These are phyloP conservation scores for Xylaria acuta DNA, from an alignment of 495 filamentous ascomycete species.

Conservation along the genomic window DNA sequence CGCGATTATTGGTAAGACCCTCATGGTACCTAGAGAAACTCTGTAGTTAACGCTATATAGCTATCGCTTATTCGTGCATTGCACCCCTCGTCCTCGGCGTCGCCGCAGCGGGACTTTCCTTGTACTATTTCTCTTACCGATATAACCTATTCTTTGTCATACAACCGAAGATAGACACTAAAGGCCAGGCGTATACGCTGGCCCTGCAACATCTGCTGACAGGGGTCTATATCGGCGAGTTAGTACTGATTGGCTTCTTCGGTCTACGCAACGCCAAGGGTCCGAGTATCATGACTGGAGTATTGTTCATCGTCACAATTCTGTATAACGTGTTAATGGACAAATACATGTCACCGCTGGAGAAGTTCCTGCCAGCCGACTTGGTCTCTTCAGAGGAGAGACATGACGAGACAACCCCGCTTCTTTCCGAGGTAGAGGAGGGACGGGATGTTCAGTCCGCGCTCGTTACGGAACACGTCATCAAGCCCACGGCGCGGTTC, in stretches of 20 bases:
- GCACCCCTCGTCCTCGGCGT: constrained; percentile 90
- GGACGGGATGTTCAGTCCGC: constrained; percentile 34
- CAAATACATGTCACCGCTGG: constrained; percentile 36
- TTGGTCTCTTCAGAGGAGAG: constrained; percentile 59
- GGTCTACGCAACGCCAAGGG: constrained; percentile 69
- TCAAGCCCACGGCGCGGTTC: constrained; percentile 34
- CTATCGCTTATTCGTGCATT: constrained; percentile 86
- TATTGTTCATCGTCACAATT: constrained; percentile 74
- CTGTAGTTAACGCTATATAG: constrained; percentile 40
- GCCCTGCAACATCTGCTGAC: constrained; percentile 83
- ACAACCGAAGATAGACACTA: constrained; percentile 79
- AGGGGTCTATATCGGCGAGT: constrained; percentile 78
- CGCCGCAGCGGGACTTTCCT: constrained; percentile 73
- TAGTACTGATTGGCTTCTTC: constrained; percentile 85
- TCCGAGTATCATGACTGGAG: constrained; percentile 74
- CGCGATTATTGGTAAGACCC: constrained; percentile 66
- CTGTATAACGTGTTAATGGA: constrained; percentile 69
- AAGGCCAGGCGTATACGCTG: constrained; percentile 78
- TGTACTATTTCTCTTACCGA: constrained; percentile 84
- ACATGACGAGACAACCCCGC: constrained; percentile 52
- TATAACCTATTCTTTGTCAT: constrained; percentile 88
- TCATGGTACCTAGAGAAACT: neutral
- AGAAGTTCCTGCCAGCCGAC: constrained; percentile 42
- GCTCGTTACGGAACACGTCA: constrained; percentile 34
- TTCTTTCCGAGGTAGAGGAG: constrained; percentile 44